These are phyloP conservation scores for Rhododendron kiyosumense DNA, from an alignment of 148 eudicot genomes.

Conservation along the genomic window DNA sequence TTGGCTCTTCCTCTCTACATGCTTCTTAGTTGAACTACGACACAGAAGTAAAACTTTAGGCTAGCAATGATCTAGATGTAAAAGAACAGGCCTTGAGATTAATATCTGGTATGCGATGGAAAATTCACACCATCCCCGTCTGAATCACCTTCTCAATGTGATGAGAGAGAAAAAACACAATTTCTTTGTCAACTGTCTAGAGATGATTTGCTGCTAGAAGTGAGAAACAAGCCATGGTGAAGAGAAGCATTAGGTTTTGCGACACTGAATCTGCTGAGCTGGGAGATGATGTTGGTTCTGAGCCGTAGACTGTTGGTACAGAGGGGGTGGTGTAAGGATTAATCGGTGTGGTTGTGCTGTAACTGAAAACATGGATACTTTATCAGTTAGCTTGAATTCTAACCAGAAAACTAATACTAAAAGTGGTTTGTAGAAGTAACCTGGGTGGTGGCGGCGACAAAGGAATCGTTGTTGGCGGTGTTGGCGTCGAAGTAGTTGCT, in stretches of 20 bases:
- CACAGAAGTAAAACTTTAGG: constrained; percentile 11
- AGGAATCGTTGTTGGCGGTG: constrained; percentile 24
- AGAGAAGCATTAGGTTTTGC: constrained; percentile 29
- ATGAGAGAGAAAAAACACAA: constrained; percentile 13
- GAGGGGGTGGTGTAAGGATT: constrained; percentile 32
- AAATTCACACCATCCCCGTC: constrained; percentile 4
- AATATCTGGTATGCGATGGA: constrained; percentile 15
- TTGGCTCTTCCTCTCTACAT: constrained; percentile 7
- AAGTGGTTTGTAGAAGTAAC: constrained; percentile 16
- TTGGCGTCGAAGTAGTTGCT: constrained; percentile 34
- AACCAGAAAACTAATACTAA: background rate
- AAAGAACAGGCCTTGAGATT: constrained; percentile 18
- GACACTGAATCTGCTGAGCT: constrained; percentile 43
- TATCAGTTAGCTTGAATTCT: background rate
- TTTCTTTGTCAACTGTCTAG: constrained; percentile 27
- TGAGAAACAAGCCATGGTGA: constrained; percentile 36
- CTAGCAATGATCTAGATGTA: constrained; percentile 24
- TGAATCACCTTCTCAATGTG: constrained; percentile 23
- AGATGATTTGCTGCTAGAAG: constrained; percentile 29
- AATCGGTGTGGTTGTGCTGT: constrained; percentile 46
- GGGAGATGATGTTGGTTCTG: constrained; percentile 69
- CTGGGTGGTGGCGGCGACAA: constrained; percentile 34
- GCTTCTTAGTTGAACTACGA: constrained; percentile 21
- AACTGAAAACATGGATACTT: constrained; percentile 5
- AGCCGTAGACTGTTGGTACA: constrained; percentile 39